Evolutionary conservation across 1,284 basidiomycete species (phyloP), one percentile per base, ranked within the genome.

Genomic region (Agaricales sp.): DNA sequence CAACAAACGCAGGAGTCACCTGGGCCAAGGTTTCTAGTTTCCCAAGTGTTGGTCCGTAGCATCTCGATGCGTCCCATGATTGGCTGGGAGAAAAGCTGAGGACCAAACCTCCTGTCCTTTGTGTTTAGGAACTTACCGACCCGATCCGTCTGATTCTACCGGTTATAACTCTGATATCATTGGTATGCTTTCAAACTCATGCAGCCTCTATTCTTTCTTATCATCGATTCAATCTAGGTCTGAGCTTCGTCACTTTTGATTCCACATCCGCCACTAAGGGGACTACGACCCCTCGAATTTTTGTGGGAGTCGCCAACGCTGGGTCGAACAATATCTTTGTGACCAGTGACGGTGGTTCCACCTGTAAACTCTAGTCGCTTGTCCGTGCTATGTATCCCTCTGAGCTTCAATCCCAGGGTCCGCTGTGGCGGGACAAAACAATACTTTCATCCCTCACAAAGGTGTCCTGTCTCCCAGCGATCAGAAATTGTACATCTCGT

Each of bases 231-330:
- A 20, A 47, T 50, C n/a, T n/a, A 61, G 70, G 72, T 48, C 67
- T 82, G 48, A 63, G 78, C n/a, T 84, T 74, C 68, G 75, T 84
- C 23, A 82, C 80, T 0, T 82, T 83, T 55, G 80, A 82, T 56
- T 66, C 73, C 43, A 73, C 78, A 3, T 75, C 78, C 14, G 76
- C 77, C 6, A 62, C 66, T 2, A 64, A 68, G 19, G 77, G 78
- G 16, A 61, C 61, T 3, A 67, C 79, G 1, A 82, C 79, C 14
- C 76, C 71, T 38, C 75, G 79, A 45, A 81, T 84, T 44, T 83
- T 82, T 52, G 78, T 81, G 30, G 80, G 80, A 51, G 79, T 82
- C 19, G 78, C 77, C 0, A 80, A 69, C 55, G 63, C 65, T 38
- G 78, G 77, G 2, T 64, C 73, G 0, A 64, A 63, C 51, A 82